These are phyloP conservation scores for Solanum rostratum DNA, from an alignment of 257 asterid genomes.

Conservation along the genomic window DNA sequence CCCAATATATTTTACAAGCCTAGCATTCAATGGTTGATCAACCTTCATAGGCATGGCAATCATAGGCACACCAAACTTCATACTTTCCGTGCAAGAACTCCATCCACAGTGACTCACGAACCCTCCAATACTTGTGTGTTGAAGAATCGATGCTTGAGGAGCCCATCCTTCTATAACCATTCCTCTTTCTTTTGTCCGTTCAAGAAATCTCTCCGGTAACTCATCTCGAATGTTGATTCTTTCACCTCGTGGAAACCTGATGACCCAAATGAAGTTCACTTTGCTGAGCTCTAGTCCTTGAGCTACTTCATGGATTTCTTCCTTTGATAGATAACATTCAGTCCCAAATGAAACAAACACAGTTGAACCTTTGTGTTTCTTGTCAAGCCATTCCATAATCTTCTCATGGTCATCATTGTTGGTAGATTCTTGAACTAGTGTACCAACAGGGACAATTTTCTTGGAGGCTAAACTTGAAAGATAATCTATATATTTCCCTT, in stretches of 20 bases:
- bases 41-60: slow-evolving; percentile 24
- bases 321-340: slow-evolving; percentile 25
- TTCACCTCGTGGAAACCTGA: slow-evolving; percentile 34
- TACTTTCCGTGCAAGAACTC: slow-evolving; percentile 21
- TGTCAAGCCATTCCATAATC: slow-evolving; percentile 18
- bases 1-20: slow-evolving; percentile 20
- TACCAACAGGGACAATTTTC: too few relatives aligned
- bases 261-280: slow-evolving; percentile 36
- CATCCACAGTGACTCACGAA: not conserved
- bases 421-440: too few relatives aligned
- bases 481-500: too few relatives aligned
- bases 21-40: slow-evolving; percentile 28
- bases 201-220: slow-evolving; percentile 14
- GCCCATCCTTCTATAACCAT: slow-evolving; percentile 21
- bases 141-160: slow-evolving; percentile 16
- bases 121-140: not conserved
- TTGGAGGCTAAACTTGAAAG: too few relatives aligned
- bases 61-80: slow-evolving; percentile 19
- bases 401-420: not conserved
- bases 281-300: slow-evolving; percentile 28
- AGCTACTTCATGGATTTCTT: slow-evolving; percentile 25
- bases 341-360: slow-evolving; percentile 39
- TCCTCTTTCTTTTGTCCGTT: slow-evolving; percentile 12
- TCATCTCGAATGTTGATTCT: not conserved
- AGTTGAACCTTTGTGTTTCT: slow-evolving; percentile 15